A percentile compares a stretch with the other conserved stretches of the same genome.
phyloP scores from a whole-genome alignment of 441 rosid species.

The Raphanus hybrid region DNA sequence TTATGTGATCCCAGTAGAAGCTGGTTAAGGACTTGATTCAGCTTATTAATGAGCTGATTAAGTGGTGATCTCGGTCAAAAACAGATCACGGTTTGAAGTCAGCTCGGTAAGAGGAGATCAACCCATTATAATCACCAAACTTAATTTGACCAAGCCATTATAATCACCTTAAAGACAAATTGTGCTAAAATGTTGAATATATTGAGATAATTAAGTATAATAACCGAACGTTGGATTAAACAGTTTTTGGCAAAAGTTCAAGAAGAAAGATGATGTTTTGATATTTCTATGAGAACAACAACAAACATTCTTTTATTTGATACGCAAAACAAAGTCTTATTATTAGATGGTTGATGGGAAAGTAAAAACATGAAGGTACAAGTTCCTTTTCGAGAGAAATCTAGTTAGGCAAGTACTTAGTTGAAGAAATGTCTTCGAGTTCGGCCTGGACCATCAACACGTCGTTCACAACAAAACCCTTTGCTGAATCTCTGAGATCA shows the following conservation, averaged over 20 bases:
- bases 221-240: neutral
- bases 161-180: neutral
- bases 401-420: slow-evolving; percentile 27
- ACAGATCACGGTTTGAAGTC: neutral
- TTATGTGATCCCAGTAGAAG: neutral
- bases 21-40: neutral
- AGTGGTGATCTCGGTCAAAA: neutral
- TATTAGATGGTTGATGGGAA: neutral
- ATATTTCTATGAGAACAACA: neutral
- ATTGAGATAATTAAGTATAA: neutral
- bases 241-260: neutral
- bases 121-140: too few relatives aligned
- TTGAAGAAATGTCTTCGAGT: slow-evolving; percentile 24
- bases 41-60: neutral
- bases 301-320: neutral
- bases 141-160: too few relatives aligned
- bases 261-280: neutral
- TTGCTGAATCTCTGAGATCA: slow-evolving; percentile 28
- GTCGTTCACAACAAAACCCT: slow-evolving; percentile 34
- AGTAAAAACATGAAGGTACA: neutral
- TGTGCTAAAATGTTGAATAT: neutral
- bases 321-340: neutral
- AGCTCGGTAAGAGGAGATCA: neutral
- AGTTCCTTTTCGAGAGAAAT: slow-evolving; percentile 6
- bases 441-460: slow-evolving; percentile 20